phyloP scores from a whole-genome alignment of 306 rosid species.

The Castanea sativa region DNA sequence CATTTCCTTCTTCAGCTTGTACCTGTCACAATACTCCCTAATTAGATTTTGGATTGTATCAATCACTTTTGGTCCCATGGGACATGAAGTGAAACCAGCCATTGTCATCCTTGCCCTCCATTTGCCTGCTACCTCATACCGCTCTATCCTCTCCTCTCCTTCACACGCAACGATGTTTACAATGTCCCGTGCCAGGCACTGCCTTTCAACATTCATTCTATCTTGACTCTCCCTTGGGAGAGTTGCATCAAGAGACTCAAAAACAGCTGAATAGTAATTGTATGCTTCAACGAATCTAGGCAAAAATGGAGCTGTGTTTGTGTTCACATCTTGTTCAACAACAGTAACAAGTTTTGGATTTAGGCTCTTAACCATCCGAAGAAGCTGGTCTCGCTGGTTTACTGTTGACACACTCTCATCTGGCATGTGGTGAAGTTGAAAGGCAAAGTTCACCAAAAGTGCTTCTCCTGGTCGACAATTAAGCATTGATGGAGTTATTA shows the following conservation, averaged over 20 bases:
- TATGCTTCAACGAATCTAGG: slow-evolving; percentile 82
- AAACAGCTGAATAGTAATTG: slow-evolving; percentile 82
- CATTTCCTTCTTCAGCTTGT: slow-evolving; percentile 69
- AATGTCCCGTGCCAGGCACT: slow-evolving; percentile 92
- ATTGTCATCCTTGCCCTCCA: slow-evolving; percentile 96
- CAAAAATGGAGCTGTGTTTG: slow-evolving; percentile 81
- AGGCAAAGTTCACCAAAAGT: slow-evolving; percentile 80
- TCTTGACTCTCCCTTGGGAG: slow-evolving; percentile 91
- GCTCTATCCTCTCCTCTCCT: slow-evolving; percentile 87
- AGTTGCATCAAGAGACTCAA: slow-evolving; percentile 81
- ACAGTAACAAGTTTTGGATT: slow-evolving; percentile 87
- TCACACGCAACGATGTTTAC: slow-evolving; percentile 89
- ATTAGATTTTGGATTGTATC: slow-evolving; percentile 47
- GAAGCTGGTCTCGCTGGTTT: slow-evolving; percentile 86
- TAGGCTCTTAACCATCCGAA: slow-evolving; percentile 82
- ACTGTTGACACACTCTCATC: slow-evolving; percentile 92
- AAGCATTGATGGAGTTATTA: slow-evolving; percentile 70
- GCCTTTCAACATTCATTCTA: slow-evolving; percentile 89
- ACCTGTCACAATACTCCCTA: slow-evolving; percentile 64
- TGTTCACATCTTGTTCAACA: slow-evolving; percentile 93
- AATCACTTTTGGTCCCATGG: slow-evolving; percentile 45
- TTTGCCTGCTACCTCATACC: slow-evolving; percentile 95
- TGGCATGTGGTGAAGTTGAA: slow-evolving; percentile 98
- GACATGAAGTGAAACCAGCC: slow-evolving; percentile 81
- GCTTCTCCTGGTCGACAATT: slow-evolving; percentile 73